Evolutionary conservation across 257 asterid genomes (phyloP).

Genomic region (Schizonepeta tenuifolia): DNA sequence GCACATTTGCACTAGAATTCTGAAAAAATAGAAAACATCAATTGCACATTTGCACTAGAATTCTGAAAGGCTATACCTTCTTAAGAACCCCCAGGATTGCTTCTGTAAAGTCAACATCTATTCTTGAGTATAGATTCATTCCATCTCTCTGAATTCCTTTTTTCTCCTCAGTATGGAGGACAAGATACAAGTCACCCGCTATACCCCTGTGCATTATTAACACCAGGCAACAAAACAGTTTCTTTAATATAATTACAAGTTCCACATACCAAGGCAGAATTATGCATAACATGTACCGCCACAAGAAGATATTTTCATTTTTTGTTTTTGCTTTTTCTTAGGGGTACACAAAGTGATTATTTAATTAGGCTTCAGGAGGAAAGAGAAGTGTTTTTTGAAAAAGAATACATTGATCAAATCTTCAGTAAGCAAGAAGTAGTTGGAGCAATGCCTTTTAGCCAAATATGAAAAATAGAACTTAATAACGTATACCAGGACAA

Average conservation of each 20-base stretch:
- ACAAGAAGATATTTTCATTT: background rate
- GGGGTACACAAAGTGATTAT: conserved; percentile 3
- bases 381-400: conserved; percentile 6
- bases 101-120: conserved; percentile 77
- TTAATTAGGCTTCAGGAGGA: background rate
- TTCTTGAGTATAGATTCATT: conserved; percentile 74
- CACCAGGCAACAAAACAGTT: conserved; percentile 28
- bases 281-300: background rate
- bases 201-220: conserved; percentile 59
- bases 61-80: conserved; percentile 57
- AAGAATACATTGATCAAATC: conserved; percentile 2
- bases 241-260: conserved; percentile 13
- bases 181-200: conserved; percentile 82
- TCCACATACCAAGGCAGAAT: conserved; percentile 21
- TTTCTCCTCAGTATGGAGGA: conserved; percentile 68
- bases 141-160: conserved; percentile 86
- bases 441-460: conserved; percentile 15
- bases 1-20: conserved; percentile 7
- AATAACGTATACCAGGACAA: conserved; percentile 14
- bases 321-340: background rate
- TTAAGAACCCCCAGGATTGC: conserved; percentile 84
- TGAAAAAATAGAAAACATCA: conserved; percentile 7
- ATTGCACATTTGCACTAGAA: conserved; percentile 3
- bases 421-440: conserved; percentile 10
- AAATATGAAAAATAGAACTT: conserved; percentile 7